Evolutionary conservation across 768 basidiomycete species (phyloP).

Genomic region (Lactarius hengduanensis): DNA sequence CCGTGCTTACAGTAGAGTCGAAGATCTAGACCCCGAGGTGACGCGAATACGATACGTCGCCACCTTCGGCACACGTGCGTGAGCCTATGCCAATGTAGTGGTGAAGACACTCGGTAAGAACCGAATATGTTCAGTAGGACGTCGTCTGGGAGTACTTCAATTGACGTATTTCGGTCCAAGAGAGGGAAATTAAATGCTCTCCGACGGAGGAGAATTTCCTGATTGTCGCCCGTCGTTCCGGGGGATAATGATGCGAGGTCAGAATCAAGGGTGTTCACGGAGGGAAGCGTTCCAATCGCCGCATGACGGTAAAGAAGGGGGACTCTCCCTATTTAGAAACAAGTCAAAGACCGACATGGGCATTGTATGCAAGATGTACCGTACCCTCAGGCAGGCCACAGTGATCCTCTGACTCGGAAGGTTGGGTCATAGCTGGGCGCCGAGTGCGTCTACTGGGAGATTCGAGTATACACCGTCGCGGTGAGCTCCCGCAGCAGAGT

Average conservation of each 20-base stretch:
- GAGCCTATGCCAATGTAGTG: background rate
- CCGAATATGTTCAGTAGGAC: background rate
- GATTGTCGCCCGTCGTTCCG: background rate
- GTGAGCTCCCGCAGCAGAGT: background rate
- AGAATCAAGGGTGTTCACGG: background rate
- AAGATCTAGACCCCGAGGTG: background rate
- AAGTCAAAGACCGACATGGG: background rate
- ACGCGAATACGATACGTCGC: background rate
- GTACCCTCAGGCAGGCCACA: background rate
- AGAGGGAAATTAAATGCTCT: background rate
- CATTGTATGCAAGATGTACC: background rate
- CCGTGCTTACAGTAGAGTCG: background rate
- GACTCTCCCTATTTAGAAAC: background rate
- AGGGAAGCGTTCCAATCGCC: background rate
- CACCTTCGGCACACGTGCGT: background rate
- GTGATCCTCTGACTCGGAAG: background rate
- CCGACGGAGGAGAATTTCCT: background rate
- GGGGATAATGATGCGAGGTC: background rate
- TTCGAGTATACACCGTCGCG: background rate
- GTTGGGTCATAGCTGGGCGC: background rate
- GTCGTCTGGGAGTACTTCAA: background rate
- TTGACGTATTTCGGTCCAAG: background rate
- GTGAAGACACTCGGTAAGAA: background rate
- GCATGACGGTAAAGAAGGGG: background rate
- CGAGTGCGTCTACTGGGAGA: background rate